Evolutionary conservation across 371 early-diverging fungal genomes (phyloP).

Genomic region (Mortierella polycephala): DNA sequence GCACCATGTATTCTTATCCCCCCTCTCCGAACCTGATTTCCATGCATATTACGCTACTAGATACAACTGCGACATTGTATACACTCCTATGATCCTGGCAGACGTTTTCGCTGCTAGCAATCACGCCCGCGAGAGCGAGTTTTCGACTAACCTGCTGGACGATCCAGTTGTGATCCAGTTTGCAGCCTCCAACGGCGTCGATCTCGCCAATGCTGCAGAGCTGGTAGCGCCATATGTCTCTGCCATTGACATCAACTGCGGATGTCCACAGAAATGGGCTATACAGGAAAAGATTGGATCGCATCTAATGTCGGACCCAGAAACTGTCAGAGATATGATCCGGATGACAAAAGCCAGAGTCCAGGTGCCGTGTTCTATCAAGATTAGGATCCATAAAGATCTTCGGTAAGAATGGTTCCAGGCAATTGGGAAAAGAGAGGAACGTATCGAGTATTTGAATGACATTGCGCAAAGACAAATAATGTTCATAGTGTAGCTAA

Average conservation of each 20-base stretch:
- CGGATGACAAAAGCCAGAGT: slow-evolving; percentile 72
- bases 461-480: background rate
- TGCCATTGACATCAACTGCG: slow-evolving; percentile 89
- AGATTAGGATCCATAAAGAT: slow-evolving; percentile 83
- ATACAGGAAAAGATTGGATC: slow-evolving; percentile 83
- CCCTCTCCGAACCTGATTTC: background rate
- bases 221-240: slow-evolving; percentile 84
- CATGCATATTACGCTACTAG: slow-evolving; percentile 27
- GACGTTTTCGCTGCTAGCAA: slow-evolving; percentile 90
- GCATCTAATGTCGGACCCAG: slow-evolving; percentile 82
- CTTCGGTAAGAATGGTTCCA: slow-evolving; percentile 57
- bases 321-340: slow-evolving; percentile 86
- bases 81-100: slow-evolving; percentile 98
- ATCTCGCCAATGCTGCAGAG: slow-evolving; percentile 88
- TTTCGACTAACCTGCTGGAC: slow-evolving; percentile 79
- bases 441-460: background rate
- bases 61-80: slow-evolving; percentile 94
- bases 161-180: slow-evolving; percentile 94
- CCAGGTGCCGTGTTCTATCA: slow-evolving; percentile 80
- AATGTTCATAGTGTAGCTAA: background rate
- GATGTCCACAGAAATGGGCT: slow-evolving; percentile 92
- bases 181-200: slow-evolving; percentile 84
- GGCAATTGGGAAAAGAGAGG: background rate
- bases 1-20: background rate
- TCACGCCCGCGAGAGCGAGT: slow-evolving; percentile 85